phyloP scores from a whole-genome alignment of 129 eudicot genomes.

The Chrysanthemum seticuspe region DNA sequence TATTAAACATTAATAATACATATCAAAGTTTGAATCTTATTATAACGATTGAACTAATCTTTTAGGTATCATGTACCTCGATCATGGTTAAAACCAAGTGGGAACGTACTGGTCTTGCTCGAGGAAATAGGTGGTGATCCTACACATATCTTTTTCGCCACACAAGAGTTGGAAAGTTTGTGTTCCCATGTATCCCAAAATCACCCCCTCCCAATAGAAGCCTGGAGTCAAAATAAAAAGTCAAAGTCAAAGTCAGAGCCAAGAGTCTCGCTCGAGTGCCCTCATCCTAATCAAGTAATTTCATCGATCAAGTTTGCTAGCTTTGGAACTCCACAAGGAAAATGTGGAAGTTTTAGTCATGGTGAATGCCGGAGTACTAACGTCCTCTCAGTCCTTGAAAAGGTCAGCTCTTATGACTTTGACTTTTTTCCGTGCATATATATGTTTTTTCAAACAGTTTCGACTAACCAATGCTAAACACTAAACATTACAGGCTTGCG shows the following conservation, averaged over 20 bases:
- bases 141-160: constrained; percentile 54
- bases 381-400: constrained; percentile 59
- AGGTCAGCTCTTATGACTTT: constrained; percentile 42
- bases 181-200: constrained; percentile 75
- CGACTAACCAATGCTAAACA: background rate
- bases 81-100: constrained; percentile 75
- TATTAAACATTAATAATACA: background rate
- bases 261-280: constrained; percentile 18
- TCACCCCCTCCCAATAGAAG: background rate
- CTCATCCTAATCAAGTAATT: constrained; percentile 31
- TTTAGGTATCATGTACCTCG: constrained; percentile 92
- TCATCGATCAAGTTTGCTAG: constrained; percentile 27
- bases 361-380: constrained; percentile 70
- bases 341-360: constrained; percentile 46
- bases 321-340: constrained; percentile 40
- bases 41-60: background rate
- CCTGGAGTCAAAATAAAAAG: constrained; percentile 2
- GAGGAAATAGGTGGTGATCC: constrained; percentile 97
- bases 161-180: constrained; percentile 54
- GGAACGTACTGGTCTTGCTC: constrained; percentile 59
- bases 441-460: background rate
- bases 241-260: constrained; percentile 7
- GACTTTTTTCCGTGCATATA: background rate
- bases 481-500: constrained; percentile 58
- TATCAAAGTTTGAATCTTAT: background rate